phyloP scores from a whole-genome alignment of 306 rosid genomes.

The Cucurbita pepo region DNA sequence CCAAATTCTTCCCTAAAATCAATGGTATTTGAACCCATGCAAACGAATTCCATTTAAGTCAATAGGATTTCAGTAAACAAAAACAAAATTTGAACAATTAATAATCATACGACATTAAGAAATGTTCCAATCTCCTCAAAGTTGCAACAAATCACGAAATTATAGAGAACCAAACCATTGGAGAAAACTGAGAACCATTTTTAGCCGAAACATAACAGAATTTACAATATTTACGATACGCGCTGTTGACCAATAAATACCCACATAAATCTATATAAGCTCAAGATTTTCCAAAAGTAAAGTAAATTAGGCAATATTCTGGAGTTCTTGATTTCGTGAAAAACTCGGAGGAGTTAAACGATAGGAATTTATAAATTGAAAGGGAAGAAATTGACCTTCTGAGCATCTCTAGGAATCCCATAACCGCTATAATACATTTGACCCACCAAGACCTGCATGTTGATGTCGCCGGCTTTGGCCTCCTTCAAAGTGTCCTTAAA shows the following conservation, averaged over 20 bases:
- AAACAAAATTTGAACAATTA: background rate
- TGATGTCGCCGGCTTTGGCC: slow-evolving; percentile 73
- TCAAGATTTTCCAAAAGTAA: background rate
- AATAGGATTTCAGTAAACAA: no score
- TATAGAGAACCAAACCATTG: background rate
- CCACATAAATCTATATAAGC: background rate
- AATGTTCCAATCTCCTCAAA: background rate
- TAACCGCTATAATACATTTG: slow-evolving; percentile 91
- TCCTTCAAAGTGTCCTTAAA: slow-evolving; percentile 74
- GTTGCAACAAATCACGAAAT: background rate
- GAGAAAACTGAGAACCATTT: background rate
- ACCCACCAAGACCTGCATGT: slow-evolving; percentile 86
- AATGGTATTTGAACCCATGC: background rate
- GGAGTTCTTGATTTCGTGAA: no score
- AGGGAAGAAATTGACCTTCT: slow-evolving; percentile 34
- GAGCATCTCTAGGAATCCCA: slow-evolving; percentile 76
- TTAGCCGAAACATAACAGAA: background rate
- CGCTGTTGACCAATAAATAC: background rate
- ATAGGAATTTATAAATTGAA: background rate
- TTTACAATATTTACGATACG: background rate
- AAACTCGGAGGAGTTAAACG: background rate
- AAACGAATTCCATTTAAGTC: background rate
- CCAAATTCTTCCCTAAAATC: slow-evolving; percentile 68
- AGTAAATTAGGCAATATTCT: background rate
- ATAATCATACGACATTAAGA: background rate